Evolutionary conservation across 495 filamentous ascomycete genomes (phyloP), one percentile per base, ranked within the genome.

Genomic region (Cudoniella acicularis): DNA sequence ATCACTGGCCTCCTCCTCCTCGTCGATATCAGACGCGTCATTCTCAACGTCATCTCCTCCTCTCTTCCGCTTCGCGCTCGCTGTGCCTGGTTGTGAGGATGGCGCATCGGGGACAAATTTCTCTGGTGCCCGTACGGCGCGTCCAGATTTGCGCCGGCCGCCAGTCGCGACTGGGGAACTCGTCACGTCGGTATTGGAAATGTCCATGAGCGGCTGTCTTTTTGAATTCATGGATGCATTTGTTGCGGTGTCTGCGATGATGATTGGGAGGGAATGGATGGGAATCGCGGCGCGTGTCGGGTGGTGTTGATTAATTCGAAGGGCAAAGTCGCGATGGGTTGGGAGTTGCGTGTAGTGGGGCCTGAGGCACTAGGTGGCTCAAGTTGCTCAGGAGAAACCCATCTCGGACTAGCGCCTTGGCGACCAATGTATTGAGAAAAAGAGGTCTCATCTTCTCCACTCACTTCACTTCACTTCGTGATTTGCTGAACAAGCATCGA

Each of bases 81-180:
- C 18, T 36, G 56, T 56, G 59, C 54, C 69, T 57, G 30, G 64
- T 67, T 60, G 64, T 42, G 57, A 54, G 59, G 52, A 67, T 56
- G 67, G 69, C 64, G 66, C 71, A 65, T 80, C 73, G 27, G 79
- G 75, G 43, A 73, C 79, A 73, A 85, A 90, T 43, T 85, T 79
- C 64, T 84, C 80, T 51, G 90, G 90, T 60, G 82, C 85, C 63
- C 86, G 89, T 61, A 85, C 82, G 73, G 86, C 84, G 74, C 92
- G 89, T 75, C 88, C 88, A 49, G 91, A 96, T 67, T 89, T 89
- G 70, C 92, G 84, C 69, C 87, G 77, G 64, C 71, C 70, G 67
- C 74, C 79, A 41, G 75, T 72, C 49, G 71, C 74, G 54, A 73
- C 70, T 69, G 62, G 75, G 27, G 79, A 78, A 60, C 72, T 78